phyloP scores from a whole-genome alignment of 768 basidiomycete genomes.

The Termitomyces sp. region DNA sequence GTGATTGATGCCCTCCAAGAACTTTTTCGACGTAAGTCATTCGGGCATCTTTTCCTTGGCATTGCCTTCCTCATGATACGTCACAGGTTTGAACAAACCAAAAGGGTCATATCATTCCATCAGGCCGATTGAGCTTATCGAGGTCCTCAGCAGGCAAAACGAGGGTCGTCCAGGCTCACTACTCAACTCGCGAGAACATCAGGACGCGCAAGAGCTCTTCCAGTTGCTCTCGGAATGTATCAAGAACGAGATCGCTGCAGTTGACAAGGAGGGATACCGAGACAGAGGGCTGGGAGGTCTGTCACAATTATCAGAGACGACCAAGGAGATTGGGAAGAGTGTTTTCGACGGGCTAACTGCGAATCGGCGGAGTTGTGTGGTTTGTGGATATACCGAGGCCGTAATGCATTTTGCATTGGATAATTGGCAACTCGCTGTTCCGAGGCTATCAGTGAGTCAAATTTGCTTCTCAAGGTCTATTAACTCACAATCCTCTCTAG shows the following conservation, averaged over 20 bases:
- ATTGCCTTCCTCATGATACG: background rate
- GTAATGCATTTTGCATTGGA: conserved; percentile 91
- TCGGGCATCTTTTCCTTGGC: background rate
- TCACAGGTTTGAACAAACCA: conserved; percentile 63
- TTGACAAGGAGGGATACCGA: conserved; percentile 66
- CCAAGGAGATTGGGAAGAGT: conserved; percentile 49
- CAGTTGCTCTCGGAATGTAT: conserved; percentile 88
- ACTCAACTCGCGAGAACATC: conserved; percentile 89
- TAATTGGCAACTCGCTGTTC: conserved; percentile 78
- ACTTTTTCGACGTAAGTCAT: conserved; percentile 58
- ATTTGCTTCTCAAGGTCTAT: background rate
- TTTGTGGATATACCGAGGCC: conserved; percentile 91
- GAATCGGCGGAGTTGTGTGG: conserved; percentile 81
- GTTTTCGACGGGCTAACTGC: conserved; percentile 92
- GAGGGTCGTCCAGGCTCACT: conserved; percentile 55
- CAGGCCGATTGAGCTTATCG: conserved; percentile 70
- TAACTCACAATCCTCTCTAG: conserved; percentile 27
- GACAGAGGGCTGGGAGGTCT: conserved; percentile 71
- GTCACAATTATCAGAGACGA: conserved; percentile 12
- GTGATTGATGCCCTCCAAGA: conserved; percentile 79
- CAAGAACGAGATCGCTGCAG: conserved; percentile 74
- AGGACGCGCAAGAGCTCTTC: conserved; percentile 98
- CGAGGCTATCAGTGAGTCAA: conserved; percentile 53
- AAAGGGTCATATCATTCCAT: conserved; percentile 54
- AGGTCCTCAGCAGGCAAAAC: conserved; percentile 56